Base-by-base conservation (phyloP, 2,329 filamentous ascomycete species). In the Alternaria sp. region DNA sequence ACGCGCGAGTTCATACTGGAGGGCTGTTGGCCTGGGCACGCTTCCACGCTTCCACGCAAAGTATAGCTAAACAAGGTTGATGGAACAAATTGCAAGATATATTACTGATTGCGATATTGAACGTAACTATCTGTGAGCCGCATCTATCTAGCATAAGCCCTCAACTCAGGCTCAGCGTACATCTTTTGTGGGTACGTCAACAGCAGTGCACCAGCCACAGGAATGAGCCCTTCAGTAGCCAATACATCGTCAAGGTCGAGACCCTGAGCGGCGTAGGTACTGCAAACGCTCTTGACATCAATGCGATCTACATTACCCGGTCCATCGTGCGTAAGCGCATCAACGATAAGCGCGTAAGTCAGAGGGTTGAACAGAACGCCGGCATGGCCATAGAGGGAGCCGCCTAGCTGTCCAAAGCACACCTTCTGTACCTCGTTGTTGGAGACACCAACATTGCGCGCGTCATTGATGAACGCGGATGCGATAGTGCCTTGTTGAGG, bases 301-400 rank as follows among this genome's bases (percentile, higher is more conserved):
- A 87, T 69, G 4, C 84, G 71, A 2, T 67, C 75, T 3, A 80
- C 59, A 20, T 78, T 62, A 0, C 81, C 85, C 0, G 83, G 83
- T 2, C 86, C 85, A 46, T 78, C 78, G 66, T 87, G 76, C 10
- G 69, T 78, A 61, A 88, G 76, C 15, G 84, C 85, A 72, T 87
- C 85, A 10, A 82, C 74, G 2, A 82, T 75, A 46, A 87, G 70
- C 2, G 76, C 78, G 61, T 79, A 83, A 0, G 79, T 78, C 23
- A 87, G 73, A 0, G 84, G 81, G 63, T 87, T 85, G 66, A 82
- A 85, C 45, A 88, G 75, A 33, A 84, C 77, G 4, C 82, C 82
- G 61, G 86, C 85, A 47, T 87, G 86, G 0, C 80, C 82, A 70
- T 85, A 86, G 50, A 86, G 75, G 0, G 74, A 71, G 3, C 84